phyloP scores from a whole-genome alignment of 257 asterid genomes.

The Verbena officinalis region DNA sequence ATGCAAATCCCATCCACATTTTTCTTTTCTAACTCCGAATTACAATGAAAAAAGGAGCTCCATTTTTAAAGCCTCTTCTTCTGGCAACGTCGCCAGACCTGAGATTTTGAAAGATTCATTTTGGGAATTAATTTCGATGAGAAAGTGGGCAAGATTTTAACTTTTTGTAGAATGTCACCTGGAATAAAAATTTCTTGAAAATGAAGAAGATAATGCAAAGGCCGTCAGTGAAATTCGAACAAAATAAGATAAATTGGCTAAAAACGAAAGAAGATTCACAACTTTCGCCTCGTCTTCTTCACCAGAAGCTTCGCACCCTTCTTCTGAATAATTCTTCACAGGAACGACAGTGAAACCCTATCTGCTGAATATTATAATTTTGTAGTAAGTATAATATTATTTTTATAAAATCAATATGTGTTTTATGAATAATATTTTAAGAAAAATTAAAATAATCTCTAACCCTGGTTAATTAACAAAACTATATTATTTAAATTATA shows the following conservation, averaged over 20 bases:
- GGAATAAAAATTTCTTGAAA: background rate
- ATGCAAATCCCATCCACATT: conserved; percentile 40
- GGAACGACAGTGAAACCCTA: no score
- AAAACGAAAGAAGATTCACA: background rate
- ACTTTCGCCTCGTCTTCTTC: no score
- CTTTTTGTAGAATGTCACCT: background rate
- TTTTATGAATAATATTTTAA: no score
- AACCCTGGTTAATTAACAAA: no score
- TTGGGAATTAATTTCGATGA: conserved; percentile 8
- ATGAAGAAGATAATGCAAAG: background rate
- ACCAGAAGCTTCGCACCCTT: no score
- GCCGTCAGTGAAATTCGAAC: conserved; percentile 4
- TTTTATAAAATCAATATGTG: no score
- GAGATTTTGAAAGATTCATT: conserved; percentile 58
- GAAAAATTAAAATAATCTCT: no score
- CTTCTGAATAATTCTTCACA: no score
- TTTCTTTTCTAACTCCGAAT: background rate
- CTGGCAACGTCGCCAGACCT: conserved; percentile 75
- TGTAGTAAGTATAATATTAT: no score
- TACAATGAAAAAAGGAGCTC: no score
- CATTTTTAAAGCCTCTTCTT: conserved; percentile 61
- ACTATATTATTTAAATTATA: no score
- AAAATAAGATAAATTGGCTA: background rate
- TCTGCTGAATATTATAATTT: no score
- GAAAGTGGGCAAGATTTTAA: background rate